A percentile compares a stretch with the other conserved stretches of the same genome.
Evolutionary conservation across 1,139 yeast genomes (phyloP).

Genomic region (Pichia sp.): DNA sequence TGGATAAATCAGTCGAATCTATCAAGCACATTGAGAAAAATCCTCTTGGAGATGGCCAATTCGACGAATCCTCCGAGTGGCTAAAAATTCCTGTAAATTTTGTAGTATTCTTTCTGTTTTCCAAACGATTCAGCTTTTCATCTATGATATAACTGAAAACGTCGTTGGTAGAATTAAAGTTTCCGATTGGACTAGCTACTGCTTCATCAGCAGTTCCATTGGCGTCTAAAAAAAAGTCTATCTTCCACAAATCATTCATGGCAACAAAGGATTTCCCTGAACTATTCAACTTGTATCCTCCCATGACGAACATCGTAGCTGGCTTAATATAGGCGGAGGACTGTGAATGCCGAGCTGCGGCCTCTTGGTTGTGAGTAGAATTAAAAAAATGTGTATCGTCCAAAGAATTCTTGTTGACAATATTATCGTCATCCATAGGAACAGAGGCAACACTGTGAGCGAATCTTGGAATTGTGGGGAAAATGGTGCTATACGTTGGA

Average conservation of each 20-base stretch:
- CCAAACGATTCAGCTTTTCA: slow-evolving; percentile 12
- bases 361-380: not conserved
- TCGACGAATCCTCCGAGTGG: slow-evolving; percentile 18
- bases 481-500: slow-evolving; percentile 35
- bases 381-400: not conserved
- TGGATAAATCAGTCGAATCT: slow-evolving; percentile 13
- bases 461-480: slow-evolving; percentile 42
- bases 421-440: slow-evolving; percentile 25
- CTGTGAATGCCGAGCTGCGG: not conserved
- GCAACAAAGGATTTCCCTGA: slow-evolving; percentile 33
- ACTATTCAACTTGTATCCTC: slow-evolving; percentile 35
- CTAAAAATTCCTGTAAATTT: slow-evolving; percentile 26
- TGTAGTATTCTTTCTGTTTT: slow-evolving; percentile 4
- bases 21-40: slow-evolving; percentile 21
- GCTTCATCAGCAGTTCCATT: slow-evolving; percentile 28
- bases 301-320: slow-evolving; percentile 37
- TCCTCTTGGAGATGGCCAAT: slow-evolving; percentile 34
- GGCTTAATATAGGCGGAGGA: slow-evolving; percentile 20
- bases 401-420: not conserved
- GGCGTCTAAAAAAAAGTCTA: slow-evolving; percentile 37
- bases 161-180: slow-evolving; percentile 23
- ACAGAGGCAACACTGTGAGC: slow-evolving; percentile 39
- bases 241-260: slow-evolving; percentile 45
- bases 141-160: slow-evolving; percentile 20
- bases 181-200: slow-evolving; percentile 30